A percentile compares a stretch with the other conserved stretches of the same genome.
phyloP scores from a whole-genome alignment of 768 basidiomycete genomes.

The Lactarius sanguifluus region DNA sequence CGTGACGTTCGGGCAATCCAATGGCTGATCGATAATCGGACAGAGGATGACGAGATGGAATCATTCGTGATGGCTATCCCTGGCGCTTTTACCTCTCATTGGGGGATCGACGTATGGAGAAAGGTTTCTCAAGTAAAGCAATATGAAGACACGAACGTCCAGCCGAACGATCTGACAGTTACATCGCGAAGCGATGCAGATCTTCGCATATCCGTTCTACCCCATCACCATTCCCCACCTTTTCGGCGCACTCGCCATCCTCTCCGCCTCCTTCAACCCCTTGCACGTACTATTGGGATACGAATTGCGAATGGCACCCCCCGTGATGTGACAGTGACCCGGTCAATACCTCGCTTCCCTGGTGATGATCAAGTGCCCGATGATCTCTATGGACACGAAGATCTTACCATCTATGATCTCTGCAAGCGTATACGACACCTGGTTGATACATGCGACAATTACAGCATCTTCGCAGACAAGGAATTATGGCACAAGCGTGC shows the following conservation, averaged over 20 bases:
- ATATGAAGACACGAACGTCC: background rate
- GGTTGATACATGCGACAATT: background rate
- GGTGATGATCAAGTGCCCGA: background rate
- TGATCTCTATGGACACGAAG: background rate
- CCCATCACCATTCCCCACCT: background rate
- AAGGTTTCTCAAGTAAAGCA: background rate
- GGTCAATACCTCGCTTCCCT: background rate
- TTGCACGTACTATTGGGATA: background rate
- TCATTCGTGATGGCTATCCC: background rate
- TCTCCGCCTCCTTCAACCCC: background rate
- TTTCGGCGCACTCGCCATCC: background rate
- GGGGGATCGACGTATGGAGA: background rate
- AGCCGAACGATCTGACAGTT: background rate
- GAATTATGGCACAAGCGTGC: background rate
- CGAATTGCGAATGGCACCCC: background rate
- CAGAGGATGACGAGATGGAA: slow-evolving; percentile 12
- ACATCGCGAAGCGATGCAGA: background rate
- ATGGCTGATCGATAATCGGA: background rate
- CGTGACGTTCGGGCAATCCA: slow-evolving; percentile 3
- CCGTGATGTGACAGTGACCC: background rate
- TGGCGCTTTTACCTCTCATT: background rate
- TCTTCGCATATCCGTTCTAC: background rate
- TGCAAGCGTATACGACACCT: background rate
- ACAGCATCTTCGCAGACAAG: background rate
- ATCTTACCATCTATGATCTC: background rate